Evolutionary conservation across 306 rosid species (phyloP).

Genomic region (Herpetospermum pedunculosum): DNA sequence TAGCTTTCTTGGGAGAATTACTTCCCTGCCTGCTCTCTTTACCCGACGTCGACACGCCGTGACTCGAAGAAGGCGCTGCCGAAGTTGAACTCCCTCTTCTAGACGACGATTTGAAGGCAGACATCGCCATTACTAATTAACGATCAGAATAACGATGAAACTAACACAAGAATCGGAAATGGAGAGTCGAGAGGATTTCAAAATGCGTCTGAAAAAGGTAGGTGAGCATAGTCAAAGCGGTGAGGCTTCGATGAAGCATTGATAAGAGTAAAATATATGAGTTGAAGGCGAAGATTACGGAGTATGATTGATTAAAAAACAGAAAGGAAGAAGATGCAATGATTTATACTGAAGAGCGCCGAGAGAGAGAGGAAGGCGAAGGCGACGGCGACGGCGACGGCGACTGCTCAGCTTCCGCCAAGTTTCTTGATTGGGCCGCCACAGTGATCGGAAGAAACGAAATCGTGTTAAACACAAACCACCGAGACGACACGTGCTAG

Average conservation of each 20-base stretch:
- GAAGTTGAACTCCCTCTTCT: conserved; percentile 34
- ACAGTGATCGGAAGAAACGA: background rate
- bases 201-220: background rate
- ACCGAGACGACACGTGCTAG: background rate
- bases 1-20: conserved; percentile 21
- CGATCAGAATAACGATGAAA: background rate
- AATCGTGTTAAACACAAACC: background rate
- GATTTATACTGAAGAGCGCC: background rate
- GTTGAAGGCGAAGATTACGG: background rate
- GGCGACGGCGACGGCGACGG: background rate
- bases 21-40: conserved; percentile 14
- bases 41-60: conserved; percentile 6
- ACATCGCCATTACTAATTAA: conserved; percentile 38
- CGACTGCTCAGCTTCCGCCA: background rate
- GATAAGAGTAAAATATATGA: background rate
- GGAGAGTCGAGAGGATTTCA: background rate
- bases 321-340: background rate
- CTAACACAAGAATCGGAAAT: background rate
- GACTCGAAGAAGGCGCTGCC: conserved; percentile 11
- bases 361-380: background rate
- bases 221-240: background rate
- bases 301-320: background rate
- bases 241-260: background rate
- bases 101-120: conserved; percentile 79
- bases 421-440: background rate